phyloP scores from a whole-genome alignment of 495 filamentous ascomycete genomes.

The Penicillium coffeae region DNA sequence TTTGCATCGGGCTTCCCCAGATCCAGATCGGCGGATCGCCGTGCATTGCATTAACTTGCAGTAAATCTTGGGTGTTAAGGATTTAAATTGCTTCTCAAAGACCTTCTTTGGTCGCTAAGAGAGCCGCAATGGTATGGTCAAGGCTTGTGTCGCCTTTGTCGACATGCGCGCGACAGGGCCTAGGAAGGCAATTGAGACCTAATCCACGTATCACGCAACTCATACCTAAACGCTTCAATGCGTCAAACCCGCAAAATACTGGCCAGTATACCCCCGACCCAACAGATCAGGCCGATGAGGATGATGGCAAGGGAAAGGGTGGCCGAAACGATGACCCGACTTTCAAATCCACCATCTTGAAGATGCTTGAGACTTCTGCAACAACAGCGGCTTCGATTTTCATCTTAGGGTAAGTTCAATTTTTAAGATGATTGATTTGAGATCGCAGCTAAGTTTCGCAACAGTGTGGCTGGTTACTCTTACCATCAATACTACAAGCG shows the following conservation, averaged over 20 bases:
- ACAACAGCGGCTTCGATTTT: slow-evolving; percentile 84
- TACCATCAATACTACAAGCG: slow-evolving; percentile 90
- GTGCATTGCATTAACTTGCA: background rate
- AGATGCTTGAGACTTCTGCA: slow-evolving; percentile 79
- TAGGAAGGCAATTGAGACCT: slow-evolving; percentile 12
- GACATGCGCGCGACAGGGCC: slow-evolving; percentile 17
- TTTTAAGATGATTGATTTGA: background rate
- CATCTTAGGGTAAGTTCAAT: slow-evolving; percentile 65
- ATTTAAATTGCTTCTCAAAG: background rate
- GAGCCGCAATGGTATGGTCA: slow-evolving; percentile 19
- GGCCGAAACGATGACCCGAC: slow-evolving; percentile 29
- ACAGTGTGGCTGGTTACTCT: slow-evolving; percentile 69
- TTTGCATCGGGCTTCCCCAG: slow-evolving; percentile 3
- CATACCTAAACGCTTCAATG: slow-evolving; percentile 26
- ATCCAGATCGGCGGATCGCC: slow-evolving; percentile 2
- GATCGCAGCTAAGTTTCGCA: slow-evolving; percentile 12
- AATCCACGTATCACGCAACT: slow-evolving; percentile 4
- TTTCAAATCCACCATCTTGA: slow-evolving; percentile 54
- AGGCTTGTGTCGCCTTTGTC: slow-evolving; percentile 21
- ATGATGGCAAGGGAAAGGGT: slow-evolving; percentile 23
- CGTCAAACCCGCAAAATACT: slow-evolving; percentile 23
- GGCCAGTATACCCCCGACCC: slow-evolving; percentile 27
- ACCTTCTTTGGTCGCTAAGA: background rate
- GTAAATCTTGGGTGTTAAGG: background rate
- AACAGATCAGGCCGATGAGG: slow-evolving; percentile 30